Evolutionary conservation across 495 filamentous ascomycete genomes (phyloP), one percentile per base, ranked within the genome.

Genomic region (Penicillium cinerascens): DNA sequence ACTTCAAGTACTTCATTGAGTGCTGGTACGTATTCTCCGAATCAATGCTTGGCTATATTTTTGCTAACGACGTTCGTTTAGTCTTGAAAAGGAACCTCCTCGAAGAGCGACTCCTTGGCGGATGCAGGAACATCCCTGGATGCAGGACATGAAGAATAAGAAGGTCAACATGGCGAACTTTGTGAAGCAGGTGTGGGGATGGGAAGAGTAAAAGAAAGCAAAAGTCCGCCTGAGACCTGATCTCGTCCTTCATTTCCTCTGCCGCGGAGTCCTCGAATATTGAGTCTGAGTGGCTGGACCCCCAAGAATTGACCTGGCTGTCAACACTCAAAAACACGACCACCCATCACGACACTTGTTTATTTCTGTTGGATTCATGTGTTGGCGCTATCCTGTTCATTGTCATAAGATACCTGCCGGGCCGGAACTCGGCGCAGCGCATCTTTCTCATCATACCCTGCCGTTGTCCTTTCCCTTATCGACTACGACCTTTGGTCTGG

Each of bases 81-180:
- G 92, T 73, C 82, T 97, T 47, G 93, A 97, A 70, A 98, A 98
- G 75, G 91, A 98, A 64, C 85, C 86, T 22, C 74, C 74, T 51
- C 84, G 92, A 63, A 82, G 93, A 56, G 95, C 92, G 29, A 92
- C 86, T 44, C 93, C 93, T 33, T 97, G 95, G 93, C 87, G 92
- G 54, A 97, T 98, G 92, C 85, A 96, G 56, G 95, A 97, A 58
- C 95, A 98, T 77, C 93, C 93, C 7, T 98, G 93, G 93, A 92
- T 98, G 82, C 73, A 87, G 49, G 93, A 97, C 62, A 97, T 97
- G 89, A 86, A 85, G 58, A 81, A 82, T 47, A 97, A 96, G 78
- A 88, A 91, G 64, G 95, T 97, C 61, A 96, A 97, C 65, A 97
- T 98, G 91, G 83, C 83, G 41, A 84, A 88, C 64, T 98, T 96